Evolutionary conservation across 2,329 filamentous ascomycete genomes (phyloP), one percentile per base, ranked within the genome.

Genomic region (Xylariaceae sp.): DNA sequence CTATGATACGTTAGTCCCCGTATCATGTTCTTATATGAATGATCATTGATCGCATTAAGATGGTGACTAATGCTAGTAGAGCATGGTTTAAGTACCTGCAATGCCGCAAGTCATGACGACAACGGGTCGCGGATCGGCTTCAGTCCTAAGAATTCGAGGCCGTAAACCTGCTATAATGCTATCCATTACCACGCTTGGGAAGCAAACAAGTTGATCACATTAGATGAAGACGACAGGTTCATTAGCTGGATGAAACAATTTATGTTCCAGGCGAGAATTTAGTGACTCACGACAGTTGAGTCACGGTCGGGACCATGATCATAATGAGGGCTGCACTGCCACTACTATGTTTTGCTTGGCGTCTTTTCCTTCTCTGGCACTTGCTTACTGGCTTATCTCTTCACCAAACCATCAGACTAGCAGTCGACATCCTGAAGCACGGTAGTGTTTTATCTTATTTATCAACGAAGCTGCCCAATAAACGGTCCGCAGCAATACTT

Each of bases 161-260:
- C 16, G 17, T 8, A 65, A 58, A 16, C 45, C 44, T 24, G 26
- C 39, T 14, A 63, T 36, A 11, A 16, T 46, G 56, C 60, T 53
- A 60, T 60, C 52, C 60, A 67, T 69, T 72, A 58, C 91, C 14
- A 23, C 24, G 8, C 31, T 46, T 11, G 12, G 11, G 14, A 29
- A 11, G 8, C n/a, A 11, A 29, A 31, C 19, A 31, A 31, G 28
- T 7, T 31, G 28, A 31, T 31, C n/a, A n/a, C n/a, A n/a, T n/a
- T n/a, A n/a, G n/a, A n/a, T n/a, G n/a, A n/a, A n/a, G n/a, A n/a
- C n/a, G n/a, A n/a, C n/a, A n/a, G 28, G 7, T 31, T 31, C 28
- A 7, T 31, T 7, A 31, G 28, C 12, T 33, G 34, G 45, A 19
- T 26, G n/a, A 24, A 11, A 33, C 6, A 28, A n/a, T 44, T 8